Conservation (phyloP, 139 green algal species). For the Coccomyxa sp. region DNA sequence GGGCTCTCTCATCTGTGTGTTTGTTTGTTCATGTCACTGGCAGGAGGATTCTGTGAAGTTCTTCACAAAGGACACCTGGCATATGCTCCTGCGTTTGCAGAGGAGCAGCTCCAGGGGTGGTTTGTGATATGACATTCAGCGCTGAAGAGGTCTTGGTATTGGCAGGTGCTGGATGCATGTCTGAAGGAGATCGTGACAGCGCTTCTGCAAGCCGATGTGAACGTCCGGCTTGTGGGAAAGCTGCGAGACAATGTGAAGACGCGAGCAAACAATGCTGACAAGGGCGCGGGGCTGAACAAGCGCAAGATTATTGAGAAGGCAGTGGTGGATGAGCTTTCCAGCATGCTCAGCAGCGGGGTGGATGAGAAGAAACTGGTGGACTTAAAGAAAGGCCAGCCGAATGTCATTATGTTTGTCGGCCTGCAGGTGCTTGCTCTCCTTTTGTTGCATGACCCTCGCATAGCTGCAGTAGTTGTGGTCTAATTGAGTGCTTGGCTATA, state of each 20-base stretch:
- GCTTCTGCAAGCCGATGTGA: conserved; percentile 85
- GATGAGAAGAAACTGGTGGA: conserved; percentile 55
- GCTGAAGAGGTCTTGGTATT: neutral
- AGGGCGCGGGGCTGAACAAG: conserved; percentile 89
- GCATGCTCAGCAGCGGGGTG: conserved; percentile 69
- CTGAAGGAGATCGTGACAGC: conserved; percentile 95
- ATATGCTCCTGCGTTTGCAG: too few species aligned
- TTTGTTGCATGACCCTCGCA: neutral
- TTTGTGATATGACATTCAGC: too few species aligned
- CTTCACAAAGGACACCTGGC: too few species aligned
- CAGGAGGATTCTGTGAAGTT: too few species aligned
- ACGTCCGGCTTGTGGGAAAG: conserved; percentile 72
- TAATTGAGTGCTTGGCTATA: neutral
- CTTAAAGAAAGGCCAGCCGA: conserved; percentile 84
- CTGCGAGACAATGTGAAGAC: conserved; percentile 90
- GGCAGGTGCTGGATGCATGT: conserved; percentile 64
- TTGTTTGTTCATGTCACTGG: too few species aligned
- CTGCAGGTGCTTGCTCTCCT: conserved; percentile 50
- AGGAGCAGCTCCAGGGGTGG: too few species aligned
- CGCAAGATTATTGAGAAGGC: conserved; percentile 90
- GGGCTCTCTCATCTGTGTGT: too few species aligned
- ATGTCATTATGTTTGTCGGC: conserved; percentile 98
- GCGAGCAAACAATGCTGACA: conserved; percentile 69
- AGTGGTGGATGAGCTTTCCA: conserved; percentile 87
- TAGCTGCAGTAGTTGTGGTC: neutral